A percentile compares a stretch with the other conserved stretches of the same genome.
Evolutionary conservation across 2,329 filamentous ascomycete species (phyloP).

Genomic region (Clarireedia hainanense): DNA sequence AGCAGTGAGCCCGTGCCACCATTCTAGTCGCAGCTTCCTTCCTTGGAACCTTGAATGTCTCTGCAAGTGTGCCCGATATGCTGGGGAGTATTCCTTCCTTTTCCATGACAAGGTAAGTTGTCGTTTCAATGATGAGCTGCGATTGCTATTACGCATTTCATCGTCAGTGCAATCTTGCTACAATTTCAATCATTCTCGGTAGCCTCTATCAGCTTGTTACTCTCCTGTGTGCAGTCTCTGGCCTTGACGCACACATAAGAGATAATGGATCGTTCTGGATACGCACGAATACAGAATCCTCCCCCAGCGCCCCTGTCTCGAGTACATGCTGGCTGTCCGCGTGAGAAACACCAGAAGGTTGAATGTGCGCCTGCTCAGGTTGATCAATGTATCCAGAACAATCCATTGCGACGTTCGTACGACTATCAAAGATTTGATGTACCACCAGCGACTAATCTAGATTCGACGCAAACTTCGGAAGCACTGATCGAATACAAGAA

Average conservation of each 20-base stretch:
- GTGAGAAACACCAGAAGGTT: slow-evolving; percentile 8
- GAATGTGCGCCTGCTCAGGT: slow-evolving; percentile 1
- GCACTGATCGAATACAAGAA: slow-evolving; percentile 4
- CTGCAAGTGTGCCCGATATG: too few species aligned
- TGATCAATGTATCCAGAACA: neutral
- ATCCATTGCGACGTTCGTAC: neutral
- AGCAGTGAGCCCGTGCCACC: too few species aligned
- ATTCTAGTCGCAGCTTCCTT: too few species aligned
- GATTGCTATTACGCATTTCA: too few species aligned
- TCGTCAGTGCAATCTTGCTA: too few species aligned
- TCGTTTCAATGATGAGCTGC: too few species aligned
- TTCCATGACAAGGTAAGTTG: too few species aligned
- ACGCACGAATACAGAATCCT: slow-evolving; percentile 3
- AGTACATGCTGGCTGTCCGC: slow-evolving; percentile 7
- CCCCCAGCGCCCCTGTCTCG: slow-evolving; percentile 3
- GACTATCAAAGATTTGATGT: neutral
- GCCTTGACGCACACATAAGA: neutral
- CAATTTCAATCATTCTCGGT: too few species aligned
- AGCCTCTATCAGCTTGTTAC: too few species aligned
- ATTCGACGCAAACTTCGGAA: neutral
- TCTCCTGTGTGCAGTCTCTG: neutral
- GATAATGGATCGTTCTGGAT: slow-evolving; percentile 6
- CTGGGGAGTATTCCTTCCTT: too few species aligned
- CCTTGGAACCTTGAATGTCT: too few species aligned
- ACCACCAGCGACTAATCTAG: neutral